Percentiles rank a stretch among this genome's conserved stretches.
Evolutionary conservation across 2,329 filamentous ascomycete genomes (phyloP).

Genomic region (Calonectria hawksworthii): DNA sequence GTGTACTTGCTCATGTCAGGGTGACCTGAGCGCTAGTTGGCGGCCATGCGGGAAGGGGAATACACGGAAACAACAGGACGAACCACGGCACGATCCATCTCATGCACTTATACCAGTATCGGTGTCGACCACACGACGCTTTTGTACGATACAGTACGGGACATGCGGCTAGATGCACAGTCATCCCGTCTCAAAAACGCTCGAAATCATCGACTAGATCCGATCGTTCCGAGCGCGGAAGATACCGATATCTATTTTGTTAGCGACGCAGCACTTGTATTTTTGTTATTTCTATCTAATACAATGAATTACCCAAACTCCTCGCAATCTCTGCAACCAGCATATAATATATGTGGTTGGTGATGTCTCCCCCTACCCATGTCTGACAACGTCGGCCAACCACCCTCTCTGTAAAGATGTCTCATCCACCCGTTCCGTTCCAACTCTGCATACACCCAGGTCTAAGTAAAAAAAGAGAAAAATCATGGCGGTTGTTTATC

Average conservation of each 20-base stretch:
- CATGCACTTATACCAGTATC: background rate
- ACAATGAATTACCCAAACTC: constrained; percentile 7
- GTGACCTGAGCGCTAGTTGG: background rate
- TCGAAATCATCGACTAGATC: background rate
- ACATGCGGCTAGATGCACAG: background rate
- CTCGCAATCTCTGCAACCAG: background rate
- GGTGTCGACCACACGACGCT: background rate
- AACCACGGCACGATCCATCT: background rate
- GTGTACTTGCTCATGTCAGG: constrained; percentile 48
- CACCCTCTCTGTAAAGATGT: background rate
- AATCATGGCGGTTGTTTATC: background rate
- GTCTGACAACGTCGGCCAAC: background rate
- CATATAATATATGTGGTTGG: background rate
- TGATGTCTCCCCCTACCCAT: background rate
- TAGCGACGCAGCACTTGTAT: background rate
- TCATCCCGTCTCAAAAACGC: background rate
- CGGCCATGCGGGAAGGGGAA: background rate
- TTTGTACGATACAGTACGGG: background rate
- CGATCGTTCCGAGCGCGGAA: background rate
- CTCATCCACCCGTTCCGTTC: background rate
- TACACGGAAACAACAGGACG: background rate
- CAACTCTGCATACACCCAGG: background rate
- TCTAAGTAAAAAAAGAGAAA: background rate
- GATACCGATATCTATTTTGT: background rate
- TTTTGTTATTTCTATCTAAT: constrained; percentile 10